Base-by-base conservation (phyloP, 345 rosid species). In the Salix brachista region DNA sequence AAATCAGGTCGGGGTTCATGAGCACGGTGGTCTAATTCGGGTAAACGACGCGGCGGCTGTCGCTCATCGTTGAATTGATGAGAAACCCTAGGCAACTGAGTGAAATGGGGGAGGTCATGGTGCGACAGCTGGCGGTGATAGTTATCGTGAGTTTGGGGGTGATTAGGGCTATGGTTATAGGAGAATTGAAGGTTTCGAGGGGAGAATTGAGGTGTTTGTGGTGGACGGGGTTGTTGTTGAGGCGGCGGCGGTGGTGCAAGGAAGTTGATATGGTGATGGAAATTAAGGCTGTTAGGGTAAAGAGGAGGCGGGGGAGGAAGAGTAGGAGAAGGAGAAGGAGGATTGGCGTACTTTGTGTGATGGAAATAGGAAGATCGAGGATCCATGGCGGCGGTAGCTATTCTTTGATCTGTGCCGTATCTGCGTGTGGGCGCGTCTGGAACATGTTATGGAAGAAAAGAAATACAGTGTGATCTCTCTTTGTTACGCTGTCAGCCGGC, bases 11-110 rank as follows among this genome's bases (percentile, higher is more conserved):
- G 54, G 23, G 54, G 67, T 41, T 28, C 58, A 52, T 52, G 58
- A 19, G 19, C 58, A 52, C 58, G n/a, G 23, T 18, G 52, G 6
- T 60, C 1, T 67, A 39, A 23, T 78, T 80, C 82, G 2, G 83
- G 61, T 0, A 66, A 52, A n/a, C 60, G 70, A 58, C 67, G 82
- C 6, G 54, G 80, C 36, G 60, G 79, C 9, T 19, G 58, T 19
- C 23, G 58, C 3, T 44, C 71, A 48, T 72, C 78, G 17, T 72
- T 64, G 56, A 23, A 56, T 8, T 6, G 62, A 9, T 56, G 85
- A 44, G 68, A 75, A 74, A 25, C 36, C 71, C 84, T 77, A 72
- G 68, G 79, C 65, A 86, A 77, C 36, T 65, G 86, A 58, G 79
- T 1, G 14, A 79, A 50, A 75, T 64, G 78, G 23, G 72, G 77